Conservation (phyloP, 2,329 filamentous ascomycete genomes). For the Botrytis sinoallii region DNA sequence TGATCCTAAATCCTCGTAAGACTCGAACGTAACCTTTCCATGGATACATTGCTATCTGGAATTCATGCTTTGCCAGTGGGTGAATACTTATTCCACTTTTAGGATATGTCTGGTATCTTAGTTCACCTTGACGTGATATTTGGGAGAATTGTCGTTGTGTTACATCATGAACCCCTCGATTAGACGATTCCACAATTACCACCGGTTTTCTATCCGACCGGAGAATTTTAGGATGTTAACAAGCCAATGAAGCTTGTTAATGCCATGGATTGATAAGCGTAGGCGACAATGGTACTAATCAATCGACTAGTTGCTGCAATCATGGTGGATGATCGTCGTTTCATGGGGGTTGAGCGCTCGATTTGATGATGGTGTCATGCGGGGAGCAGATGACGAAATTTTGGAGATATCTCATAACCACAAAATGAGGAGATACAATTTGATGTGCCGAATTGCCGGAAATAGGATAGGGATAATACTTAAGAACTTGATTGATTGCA, state of each 20-base stretch:
- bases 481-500: not conserved
- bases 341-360: not conserved
- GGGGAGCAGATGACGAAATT: constrained; percentile 26
- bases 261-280: not conserved
- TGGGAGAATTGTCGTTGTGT: not conserved
- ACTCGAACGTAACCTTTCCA: not conserved
- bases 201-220: not conserved
- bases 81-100: constrained; percentile 3
- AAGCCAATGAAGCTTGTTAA: not conserved
- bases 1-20: not conserved
- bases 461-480: not conserved
- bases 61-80: not conserved
- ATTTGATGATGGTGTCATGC: constrained; percentile 25
- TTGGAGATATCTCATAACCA: not conserved
- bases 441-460: not conserved
- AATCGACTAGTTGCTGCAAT: not conserved
- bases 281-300: not conserved
- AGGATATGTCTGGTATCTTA: not conserved
- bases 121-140: constrained; percentile 10
- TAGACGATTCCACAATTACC: not conserved
- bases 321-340: not conserved
- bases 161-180: constrained; percentile 4
- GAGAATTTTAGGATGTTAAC: not conserved
- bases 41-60: not conserved
- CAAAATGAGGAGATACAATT: not conserved